Conservation (phyloP, 2,329 filamentous ascomycete genomes). For the Sphaceloma murrayae region DNA sequence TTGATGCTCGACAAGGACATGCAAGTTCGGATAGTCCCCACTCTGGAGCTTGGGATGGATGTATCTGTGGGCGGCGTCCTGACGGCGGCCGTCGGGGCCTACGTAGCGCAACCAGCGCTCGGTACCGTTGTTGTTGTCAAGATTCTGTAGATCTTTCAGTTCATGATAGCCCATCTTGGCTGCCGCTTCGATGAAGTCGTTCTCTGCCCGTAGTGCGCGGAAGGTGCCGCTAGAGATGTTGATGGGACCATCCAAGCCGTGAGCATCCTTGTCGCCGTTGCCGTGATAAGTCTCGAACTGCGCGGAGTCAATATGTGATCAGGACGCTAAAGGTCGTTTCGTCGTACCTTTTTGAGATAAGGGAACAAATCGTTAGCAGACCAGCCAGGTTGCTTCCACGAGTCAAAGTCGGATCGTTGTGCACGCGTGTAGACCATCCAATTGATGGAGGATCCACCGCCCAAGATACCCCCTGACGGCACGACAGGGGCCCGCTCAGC, state of each 20-base stretch:
- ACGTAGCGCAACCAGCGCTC: slow-evolving; percentile 44
- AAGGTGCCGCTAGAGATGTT: slow-evolving; percentile 19
- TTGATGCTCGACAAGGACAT: slow-evolving; percentile 49
- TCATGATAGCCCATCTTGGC: slow-evolving; percentile 42
- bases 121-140: slow-evolving; percentile 37
- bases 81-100: slow-evolving; percentile 43
- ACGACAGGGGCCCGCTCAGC: slow-evolving; percentile 36
- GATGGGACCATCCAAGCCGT: slow-evolving; percentile 21
- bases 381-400: slow-evolving; percentile 21
- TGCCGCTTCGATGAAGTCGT: slow-evolving; percentile 44
- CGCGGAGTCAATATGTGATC: slow-evolving; percentile 13
- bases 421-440: slow-evolving; percentile 29
- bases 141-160: slow-evolving; percentile 45
- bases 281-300: slow-evolving; percentile 22
- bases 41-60: slow-evolving; percentile 44
- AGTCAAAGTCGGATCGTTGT: slow-evolving; percentile 21
- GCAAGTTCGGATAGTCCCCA: slow-evolving; percentile 47
- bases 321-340: no score
- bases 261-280: slow-evolving; percentile 17
- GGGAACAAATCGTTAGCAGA: slow-evolving; percentile 20
- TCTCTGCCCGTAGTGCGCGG: slow-evolving; percentile 28
- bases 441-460: slow-evolving; percentile 45
- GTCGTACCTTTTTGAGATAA: slow-evolving; percentile 18
- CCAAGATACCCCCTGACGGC: slow-evolving; percentile 44
- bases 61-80: slow-evolving; percentile 49